phyloP scores from a whole-genome alignment of 1,139 yeast genomes.

The Wickerhamomyces sp. region DNA sequence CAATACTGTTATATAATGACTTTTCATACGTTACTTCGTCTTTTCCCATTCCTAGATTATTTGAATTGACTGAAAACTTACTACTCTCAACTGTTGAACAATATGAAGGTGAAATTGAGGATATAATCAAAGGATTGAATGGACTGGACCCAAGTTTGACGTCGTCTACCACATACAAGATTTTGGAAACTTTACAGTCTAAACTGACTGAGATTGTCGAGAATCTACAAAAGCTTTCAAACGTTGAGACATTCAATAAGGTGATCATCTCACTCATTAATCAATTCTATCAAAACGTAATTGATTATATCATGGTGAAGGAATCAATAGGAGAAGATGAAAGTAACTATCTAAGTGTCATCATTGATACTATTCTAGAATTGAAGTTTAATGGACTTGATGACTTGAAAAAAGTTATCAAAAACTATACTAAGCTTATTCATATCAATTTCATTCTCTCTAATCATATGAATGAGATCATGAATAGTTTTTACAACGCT shows the following conservation, averaged over 20 bases:
- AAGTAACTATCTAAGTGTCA: slow-evolving; percentile 17
- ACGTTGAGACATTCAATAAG: slow-evolving; percentile 3
- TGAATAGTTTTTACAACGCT: slow-evolving; percentile 67
- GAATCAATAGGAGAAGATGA: slow-evolving; percentile 23
- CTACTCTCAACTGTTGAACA: slow-evolving; percentile 8
- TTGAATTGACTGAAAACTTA: slow-evolving; percentile 13
- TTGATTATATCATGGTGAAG: slow-evolving; percentile 17
- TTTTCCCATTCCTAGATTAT: slow-evolving; percentile 6
- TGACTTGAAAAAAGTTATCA: slow-evolving; percentile 13
- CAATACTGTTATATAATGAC: slow-evolving; percentile 19
- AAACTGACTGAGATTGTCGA: slow-evolving; percentile 5
- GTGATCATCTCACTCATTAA: slow-evolving; percentile 15
- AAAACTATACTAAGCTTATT: slow-evolving; percentile 36
- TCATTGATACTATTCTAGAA: slow-evolving; percentile 15
- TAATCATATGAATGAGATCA: slow-evolving; percentile 60
- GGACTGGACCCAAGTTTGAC: slow-evolving; percentile 16
- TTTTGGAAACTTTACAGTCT: slow-evolving; percentile 10
- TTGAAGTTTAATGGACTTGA: slow-evolving; percentile 10
- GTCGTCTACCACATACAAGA: slow-evolving; percentile 9
- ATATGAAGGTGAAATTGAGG: slow-evolving; percentile 8
- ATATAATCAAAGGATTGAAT: slow-evolving; percentile 4
- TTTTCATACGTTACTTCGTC: slow-evolving; percentile 5
- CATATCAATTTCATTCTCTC: slow-evolving; percentile 45
- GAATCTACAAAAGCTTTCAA: slow-evolving; percentile 6
- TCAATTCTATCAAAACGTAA: slow-evolving; percentile 22